These are phyloP conservation scores for Cryptococcus sp. DNA, from an alignment of 1,284 basidiomycete genomes.

Conservation along the genomic window DNA sequence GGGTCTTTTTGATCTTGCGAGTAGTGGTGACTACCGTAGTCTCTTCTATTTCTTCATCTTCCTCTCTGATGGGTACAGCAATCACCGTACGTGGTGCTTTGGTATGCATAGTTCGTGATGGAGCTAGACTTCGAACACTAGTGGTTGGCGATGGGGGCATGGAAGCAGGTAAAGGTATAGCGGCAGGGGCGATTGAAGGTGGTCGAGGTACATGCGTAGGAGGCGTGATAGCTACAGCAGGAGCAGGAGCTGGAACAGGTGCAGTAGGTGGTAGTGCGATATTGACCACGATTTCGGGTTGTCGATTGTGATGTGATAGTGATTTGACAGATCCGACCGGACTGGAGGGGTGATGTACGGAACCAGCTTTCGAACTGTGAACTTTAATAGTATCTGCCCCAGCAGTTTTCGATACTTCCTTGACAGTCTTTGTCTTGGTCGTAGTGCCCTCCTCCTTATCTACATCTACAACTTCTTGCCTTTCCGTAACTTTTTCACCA, in stretches of 20 bases:
- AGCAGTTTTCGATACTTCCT: neutral
- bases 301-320: neutral
- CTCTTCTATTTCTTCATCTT: slow-evolving; percentile 10
- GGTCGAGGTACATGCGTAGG: slow-evolving; percentile 1
- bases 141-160: neutral
- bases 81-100: neutral
- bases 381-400: slow-evolving; percentile 7
- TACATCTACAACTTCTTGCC: neutral
- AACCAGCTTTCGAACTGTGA: slow-evolving; percentile 12
- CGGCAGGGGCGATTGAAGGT: slow-evolving; percentile 7
- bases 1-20: slow-evolving; percentile 7
- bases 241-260: slow-evolving; percentile 12
- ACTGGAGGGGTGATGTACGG: slow-evolving; percentile 2
- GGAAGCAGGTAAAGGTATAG: slow-evolving; percentile 8
- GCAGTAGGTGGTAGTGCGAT: slow-evolving; percentile 15
- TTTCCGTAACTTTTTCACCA: slow-evolving; percentile 1
- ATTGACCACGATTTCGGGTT: slow-evolving; percentile 25
- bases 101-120: slow-evolving; percentile 1
- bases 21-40: slow-evolving; percentile 13
- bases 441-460: slow-evolving; percentile 6
- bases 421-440: slow-evolving; percentile 3
- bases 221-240: slow-evolving; percentile 2
- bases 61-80: neutral
- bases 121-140: neutral
- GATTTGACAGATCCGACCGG: neutral